phyloP scores from a whole-genome alignment of 805 yeast genomes.

The Candida railenensis region DNA sequence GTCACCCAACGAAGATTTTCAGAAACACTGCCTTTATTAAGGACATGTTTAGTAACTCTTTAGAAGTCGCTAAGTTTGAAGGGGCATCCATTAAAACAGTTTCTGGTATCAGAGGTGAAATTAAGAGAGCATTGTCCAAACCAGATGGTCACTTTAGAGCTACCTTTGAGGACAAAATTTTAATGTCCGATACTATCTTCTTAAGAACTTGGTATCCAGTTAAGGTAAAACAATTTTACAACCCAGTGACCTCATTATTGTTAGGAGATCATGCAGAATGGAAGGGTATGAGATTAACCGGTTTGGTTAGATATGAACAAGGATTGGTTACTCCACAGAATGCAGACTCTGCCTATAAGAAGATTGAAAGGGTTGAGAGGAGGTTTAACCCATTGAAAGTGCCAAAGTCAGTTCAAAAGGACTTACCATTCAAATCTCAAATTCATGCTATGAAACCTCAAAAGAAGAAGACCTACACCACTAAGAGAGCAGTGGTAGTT shows the following conservation, averaged over 20 bases:
- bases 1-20: constrained; percentile 90
- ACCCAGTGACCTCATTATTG: constrained; percentile 91
- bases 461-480: constrained; percentile 74
- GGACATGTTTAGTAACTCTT: constrained; percentile 89
- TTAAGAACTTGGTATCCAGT: constrained; percentile 98
- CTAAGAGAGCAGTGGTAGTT: constrained; percentile 89
- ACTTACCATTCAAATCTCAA: constrained; percentile 91
- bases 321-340: constrained; percentile 61
- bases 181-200: constrained; percentile 86
- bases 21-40: constrained; percentile 95
- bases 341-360: constrained; percentile 53
- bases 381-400: constrained; percentile 85
- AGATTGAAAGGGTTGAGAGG: constrained; percentile 81
- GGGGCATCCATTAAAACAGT: constrained; percentile 97
- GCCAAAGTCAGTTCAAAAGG: constrained; percentile 73
- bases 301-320: constrained; percentile 81
- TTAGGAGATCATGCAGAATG: constrained; percentile 77
- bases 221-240: constrained; percentile 83
- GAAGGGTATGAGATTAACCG: constrained; percentile 96
- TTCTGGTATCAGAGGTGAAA: constrained; percentile 96
- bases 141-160: constrained; percentile 98
- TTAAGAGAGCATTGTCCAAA: constrained; percentile 87
- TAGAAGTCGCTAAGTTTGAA: constrained; percentile 97
- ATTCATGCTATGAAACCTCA: constrained; percentile 86
- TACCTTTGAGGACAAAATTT: constrained; percentile 91